phyloP scores from a whole-genome alignment of 192 early-diverging fungal genomes.

The Chytriomyces confervae region DNA sequence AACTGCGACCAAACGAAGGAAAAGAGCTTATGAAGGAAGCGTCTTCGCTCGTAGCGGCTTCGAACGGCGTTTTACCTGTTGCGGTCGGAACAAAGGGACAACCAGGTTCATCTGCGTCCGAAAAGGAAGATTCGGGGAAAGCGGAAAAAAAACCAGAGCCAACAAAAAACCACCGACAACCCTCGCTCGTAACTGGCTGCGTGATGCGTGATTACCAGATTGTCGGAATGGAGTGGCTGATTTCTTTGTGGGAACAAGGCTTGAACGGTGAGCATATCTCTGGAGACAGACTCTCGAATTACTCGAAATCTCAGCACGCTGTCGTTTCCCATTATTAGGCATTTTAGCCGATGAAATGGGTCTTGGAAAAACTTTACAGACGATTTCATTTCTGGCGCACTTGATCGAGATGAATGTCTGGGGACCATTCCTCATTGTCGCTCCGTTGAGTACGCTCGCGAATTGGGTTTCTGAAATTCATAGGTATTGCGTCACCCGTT shows the following conservation, averaged over 20 bases:
- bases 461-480: conserved; percentile 95
- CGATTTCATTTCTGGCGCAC: conserved; percentile 86
- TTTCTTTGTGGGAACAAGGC: conserved; percentile 93
- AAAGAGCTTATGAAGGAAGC: conserved; percentile 27
- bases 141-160: background rate
- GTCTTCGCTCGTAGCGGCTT: conserved; percentile 7
- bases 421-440: conserved; percentile 89
- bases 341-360: conserved; percentile 98
- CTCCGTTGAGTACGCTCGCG: conserved; percentile 85
- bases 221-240: conserved; percentile 94
- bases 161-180: conserved; percentile 32
- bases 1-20: conserved; percentile 14
- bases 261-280: conserved; percentile 69
- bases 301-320: background rate
- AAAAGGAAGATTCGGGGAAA: background rate
- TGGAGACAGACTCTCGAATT: background rate
- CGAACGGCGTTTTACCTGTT: background rate
- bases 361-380: conserved; percentile 93
- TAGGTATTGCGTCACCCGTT: conserved; percentile 46
- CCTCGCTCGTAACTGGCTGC: conserved; percentile 43
- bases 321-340: background rate
- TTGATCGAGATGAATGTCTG: conserved; percentile 77
- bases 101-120: background rate
- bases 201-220: conserved; percentile 90
- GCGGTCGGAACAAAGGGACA: conserved; percentile 15